phyloP scores from a whole-genome alignment of 495 filamentous ascomycete species.

The Penicillium dipodomyicola region DNA sequence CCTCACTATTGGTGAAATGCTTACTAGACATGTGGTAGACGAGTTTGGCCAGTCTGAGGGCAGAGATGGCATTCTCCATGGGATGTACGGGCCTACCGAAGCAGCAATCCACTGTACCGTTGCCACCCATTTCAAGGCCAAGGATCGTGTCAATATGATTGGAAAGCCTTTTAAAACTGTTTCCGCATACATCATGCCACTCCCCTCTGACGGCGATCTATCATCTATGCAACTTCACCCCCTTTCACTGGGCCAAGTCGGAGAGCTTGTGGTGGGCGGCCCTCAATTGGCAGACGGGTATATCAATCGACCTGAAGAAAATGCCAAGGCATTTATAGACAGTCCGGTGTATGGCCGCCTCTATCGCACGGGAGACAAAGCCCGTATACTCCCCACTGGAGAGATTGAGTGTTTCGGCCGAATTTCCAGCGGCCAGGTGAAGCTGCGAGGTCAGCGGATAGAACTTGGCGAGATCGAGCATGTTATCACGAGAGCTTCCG shows the following conservation, averaged over 20 bases:
- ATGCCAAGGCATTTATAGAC: constrained; percentile 61
- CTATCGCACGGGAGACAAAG: constrained; percentile 85
- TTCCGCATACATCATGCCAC: constrained; percentile 63
- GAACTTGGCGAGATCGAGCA: constrained; percentile 84
- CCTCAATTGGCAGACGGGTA: constrained; percentile 75
- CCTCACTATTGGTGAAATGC: constrained; percentile 85
- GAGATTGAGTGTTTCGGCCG: constrained; percentile 79
- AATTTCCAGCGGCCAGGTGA: constrained; percentile 73
- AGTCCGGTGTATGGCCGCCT: constrained; percentile 53
- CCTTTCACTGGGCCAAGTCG: constrained; percentile 66
- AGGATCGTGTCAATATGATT: constrained; percentile 61
- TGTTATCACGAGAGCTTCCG: constrained; percentile 53
- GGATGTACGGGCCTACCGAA: constrained; percentile 88
- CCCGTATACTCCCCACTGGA: constrained; percentile 61
- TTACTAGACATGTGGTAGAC: constrained; percentile 65
- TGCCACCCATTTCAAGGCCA: constrained; percentile 42
- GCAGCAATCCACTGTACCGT: constrained; percentile 75
- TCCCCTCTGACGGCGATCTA: constrained; percentile 31
- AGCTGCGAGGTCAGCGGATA: constrained; percentile 75
- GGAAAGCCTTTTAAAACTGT: constrained; percentile 73
- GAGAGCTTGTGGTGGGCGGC: constrained; percentile 82
- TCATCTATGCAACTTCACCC: constrained; percentile 38
- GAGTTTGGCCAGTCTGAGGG: constrained; percentile 60
- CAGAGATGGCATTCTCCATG: constrained; percentile 59
- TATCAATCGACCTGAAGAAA: constrained; percentile 72